phyloP scores from a whole-genome alignment of 2,329 filamentous ascomycete genomes.

The Exophiala alcalophila region DNA sequence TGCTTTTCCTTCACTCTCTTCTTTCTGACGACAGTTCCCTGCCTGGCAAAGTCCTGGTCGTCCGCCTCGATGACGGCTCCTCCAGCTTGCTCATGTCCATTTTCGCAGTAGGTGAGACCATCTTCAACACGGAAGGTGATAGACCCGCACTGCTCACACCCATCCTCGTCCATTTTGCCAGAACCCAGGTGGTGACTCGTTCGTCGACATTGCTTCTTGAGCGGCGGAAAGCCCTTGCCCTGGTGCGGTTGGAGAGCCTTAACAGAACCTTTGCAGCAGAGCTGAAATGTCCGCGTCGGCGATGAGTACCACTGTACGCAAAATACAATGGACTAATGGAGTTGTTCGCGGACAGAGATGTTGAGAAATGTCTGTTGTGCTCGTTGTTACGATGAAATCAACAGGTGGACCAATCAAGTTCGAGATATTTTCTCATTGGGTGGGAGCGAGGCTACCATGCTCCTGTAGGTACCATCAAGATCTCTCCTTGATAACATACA shows the following conservation, averaged over 20 bases:
- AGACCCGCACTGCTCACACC: slow-evolving; percentile 26
- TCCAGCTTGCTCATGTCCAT: slow-evolving; percentile 28
- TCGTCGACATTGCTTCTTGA: slow-evolving; percentile 9
- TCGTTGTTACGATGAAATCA: no score
- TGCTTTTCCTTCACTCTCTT: slow-evolving; percentile 56
- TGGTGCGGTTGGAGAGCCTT: no score
- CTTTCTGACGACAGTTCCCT: slow-evolving; percentile 55
- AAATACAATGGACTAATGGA: no score
- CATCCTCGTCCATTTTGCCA: slow-evolving; percentile 19
- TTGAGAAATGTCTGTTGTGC: no score
- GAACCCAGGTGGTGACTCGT: background rate
- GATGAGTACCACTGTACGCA: no score
- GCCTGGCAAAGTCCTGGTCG: slow-evolving; percentile 29
- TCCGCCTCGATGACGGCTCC: slow-evolving; percentile 22
- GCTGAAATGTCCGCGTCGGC: no score
- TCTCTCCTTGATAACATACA: no score
- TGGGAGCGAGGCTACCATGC: no score
- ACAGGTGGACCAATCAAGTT: slow-evolving; percentile 9
- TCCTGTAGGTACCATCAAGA: no score
- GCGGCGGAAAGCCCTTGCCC: no score
- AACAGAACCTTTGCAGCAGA: no score
- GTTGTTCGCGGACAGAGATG: no score
- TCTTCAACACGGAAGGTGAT: slow-evolving; percentile 25
- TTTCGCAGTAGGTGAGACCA: slow-evolving; percentile 22
- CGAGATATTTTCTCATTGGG: slow-evolving; percentile 1